These are phyloP conservation scores for Neopestalotiopsis clavispora DNA, from an alignment of 2,329 filamentous ascomycete genomes.

Conservation along the genomic window DNA sequence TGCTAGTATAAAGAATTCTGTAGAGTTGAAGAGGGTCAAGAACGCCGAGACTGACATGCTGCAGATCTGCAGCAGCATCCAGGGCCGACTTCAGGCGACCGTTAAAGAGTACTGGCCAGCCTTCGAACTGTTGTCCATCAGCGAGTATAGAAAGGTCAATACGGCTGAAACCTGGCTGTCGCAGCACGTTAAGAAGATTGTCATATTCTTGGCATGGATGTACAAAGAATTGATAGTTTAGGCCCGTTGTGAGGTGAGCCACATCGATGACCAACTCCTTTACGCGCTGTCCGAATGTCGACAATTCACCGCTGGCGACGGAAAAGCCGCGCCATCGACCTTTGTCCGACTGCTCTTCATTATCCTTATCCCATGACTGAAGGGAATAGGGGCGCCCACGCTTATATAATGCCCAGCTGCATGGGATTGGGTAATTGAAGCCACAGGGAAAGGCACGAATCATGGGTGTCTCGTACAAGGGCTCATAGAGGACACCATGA, in stretches of 20 bases:
- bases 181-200: conserved; percentile 28
- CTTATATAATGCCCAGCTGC: conserved; percentile 32
- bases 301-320: conserved; percentile 31
- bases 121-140: conserved; percentile 12
- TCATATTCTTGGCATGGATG: conserved; percentile 29
- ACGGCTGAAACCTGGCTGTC: conserved; percentile 31
- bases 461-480: conserved; percentile 47
- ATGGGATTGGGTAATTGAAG: conserved; percentile 44
- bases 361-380: conserved; percentile 14
- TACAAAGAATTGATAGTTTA: conserved; percentile 38
- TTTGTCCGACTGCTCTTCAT: conserved; percentile 16
- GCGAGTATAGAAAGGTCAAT: conserved; percentile 33
- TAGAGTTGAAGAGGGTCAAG: conserved; percentile 5
- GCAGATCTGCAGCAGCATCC: conserved; percentile 24
- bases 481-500: conserved; percentile 40
- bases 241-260: conserved; percentile 33
- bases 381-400: neutral
- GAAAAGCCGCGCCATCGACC: conserved; percentile 37
- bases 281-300: conserved; percentile 29
- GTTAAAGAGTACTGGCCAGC: conserved; percentile 22
- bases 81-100: conserved; percentile 26
- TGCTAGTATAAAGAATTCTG: neutral
- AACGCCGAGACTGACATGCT: conserved; percentile 29
- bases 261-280: conserved; percentile 41
- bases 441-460: conserved; percentile 43